These are phyloP conservation scores for Polygonum maritimum DNA, from an alignment of 148 eudicot genomes.

Conservation along the genomic window DNA sequence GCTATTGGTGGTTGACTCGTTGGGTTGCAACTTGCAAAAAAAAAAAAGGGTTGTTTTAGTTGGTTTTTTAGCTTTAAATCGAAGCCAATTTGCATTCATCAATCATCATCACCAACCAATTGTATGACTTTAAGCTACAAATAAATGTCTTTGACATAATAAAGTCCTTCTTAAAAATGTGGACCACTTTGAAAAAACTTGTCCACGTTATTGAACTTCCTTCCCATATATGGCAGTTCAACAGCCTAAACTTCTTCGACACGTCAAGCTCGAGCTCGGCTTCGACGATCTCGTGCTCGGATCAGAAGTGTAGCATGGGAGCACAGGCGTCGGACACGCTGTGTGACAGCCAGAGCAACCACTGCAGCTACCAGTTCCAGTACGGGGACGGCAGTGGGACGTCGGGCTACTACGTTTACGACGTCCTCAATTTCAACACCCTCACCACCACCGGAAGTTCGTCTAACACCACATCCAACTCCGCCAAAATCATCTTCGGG, in stretches of 20 bases:
- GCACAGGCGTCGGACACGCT: slow-evolving; percentile 55
- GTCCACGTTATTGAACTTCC: not conserved
- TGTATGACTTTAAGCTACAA: no score
- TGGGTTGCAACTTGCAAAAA: no score
- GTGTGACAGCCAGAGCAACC: slow-evolving; percentile 51
- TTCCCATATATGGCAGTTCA: slow-evolving; percentile 25
- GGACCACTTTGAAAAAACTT: no score
- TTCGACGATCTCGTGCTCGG: slow-evolving; percentile 55
- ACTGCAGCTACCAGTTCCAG: slow-evolving; percentile 78
- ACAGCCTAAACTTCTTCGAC: slow-evolving; percentile 54
- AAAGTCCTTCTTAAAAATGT: no score
- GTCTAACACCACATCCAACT: slow-evolving; percentile 29
- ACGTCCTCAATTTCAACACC: slow-evolving; percentile 51
- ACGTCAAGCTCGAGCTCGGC: slow-evolving; percentile 63
- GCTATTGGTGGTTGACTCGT: no score
- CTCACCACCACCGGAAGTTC: slow-evolving; percentile 29
- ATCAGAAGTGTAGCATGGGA: slow-evolving; percentile 57
- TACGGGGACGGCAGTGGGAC: slow-evolving; percentile 98
- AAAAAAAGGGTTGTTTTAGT: no score
- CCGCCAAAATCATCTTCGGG: slow-evolving; percentile 77
- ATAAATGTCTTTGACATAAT: no score
- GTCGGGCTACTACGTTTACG: slow-evolving; percentile 67
- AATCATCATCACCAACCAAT: no score
- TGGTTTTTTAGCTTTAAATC: no score
- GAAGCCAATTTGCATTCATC: no score